Conservation (phyloP, 2,329 filamentous ascomycete genomes). For the Botrytis squamosa region DNA sequence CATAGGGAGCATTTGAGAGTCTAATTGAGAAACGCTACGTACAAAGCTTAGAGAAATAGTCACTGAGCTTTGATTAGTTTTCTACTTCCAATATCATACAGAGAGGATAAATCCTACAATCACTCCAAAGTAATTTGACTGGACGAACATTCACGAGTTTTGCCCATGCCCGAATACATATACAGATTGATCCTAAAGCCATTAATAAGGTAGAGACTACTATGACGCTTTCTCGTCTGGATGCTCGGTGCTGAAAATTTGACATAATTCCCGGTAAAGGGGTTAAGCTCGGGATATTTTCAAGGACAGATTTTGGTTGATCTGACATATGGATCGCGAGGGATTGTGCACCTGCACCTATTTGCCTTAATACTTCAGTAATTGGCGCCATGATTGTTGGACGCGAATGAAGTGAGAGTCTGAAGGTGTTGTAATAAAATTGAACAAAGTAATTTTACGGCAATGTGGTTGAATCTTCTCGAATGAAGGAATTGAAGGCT, state of each 20-base stretch:
- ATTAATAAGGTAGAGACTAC: not conserved
- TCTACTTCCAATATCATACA: not conserved
- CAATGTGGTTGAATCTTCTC: not conserved
- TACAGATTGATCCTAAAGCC: not conserved
- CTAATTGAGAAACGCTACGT: not conserved
- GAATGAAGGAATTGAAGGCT: not conserved
- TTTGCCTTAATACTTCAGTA: too few species aligned
- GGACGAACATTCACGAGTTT: not conserved
- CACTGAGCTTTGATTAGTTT: not conserved
- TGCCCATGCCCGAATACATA: not conserved
- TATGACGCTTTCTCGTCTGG: not conserved
- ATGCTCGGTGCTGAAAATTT: too few species aligned
- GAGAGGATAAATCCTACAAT: not conserved
- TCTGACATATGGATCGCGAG: not conserved
- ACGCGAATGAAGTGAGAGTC: not conserved
- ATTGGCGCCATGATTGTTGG: not conserved
- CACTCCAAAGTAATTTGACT: not conserved
- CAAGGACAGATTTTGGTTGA: not conserved
- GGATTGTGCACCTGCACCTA: not conserved
- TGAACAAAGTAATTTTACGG: not conserved
- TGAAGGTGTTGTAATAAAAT: not conserved
- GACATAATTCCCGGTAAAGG: not conserved
- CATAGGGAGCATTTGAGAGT: not conserved
- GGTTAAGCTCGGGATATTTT: not conserved
- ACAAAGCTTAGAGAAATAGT: not conserved